Base-by-base conservation (phyloP, 1,284 basidiomycete genomes). In the Marasmius oreades region DNA sequence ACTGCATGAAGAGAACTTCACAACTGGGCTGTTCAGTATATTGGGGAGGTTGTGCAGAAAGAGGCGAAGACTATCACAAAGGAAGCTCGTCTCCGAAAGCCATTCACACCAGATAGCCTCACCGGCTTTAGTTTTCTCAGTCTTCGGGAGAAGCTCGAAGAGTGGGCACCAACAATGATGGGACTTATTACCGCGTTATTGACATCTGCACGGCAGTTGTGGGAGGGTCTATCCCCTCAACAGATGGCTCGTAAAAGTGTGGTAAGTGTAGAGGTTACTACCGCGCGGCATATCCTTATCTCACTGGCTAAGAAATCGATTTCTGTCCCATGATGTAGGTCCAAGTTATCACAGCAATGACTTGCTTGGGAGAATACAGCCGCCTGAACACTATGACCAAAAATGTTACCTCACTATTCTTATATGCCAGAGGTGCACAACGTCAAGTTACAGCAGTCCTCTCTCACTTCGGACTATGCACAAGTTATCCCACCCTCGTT, bases 371-470 rank as follows among this genome's bases (percentile, higher is more conserved):
- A 0, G 68, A 69, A 51, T 67, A 64, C 16, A 73, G 71, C 51
- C 63, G 68, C 28, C 47, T 44, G 2, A 74, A 75, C 54, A 72
- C 67, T 52, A 56, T 63, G 4, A 43, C 59, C 0, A 64, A 64
- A 33, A 61, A 64, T 5, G 45, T 71, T 20, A 50, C 69, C n/a
- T 66, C 61, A 0, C 56, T 72, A 2, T 75, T 72, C 51, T 62
- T 76, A 3, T 71, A 70, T 51, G 68, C 66, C 0, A 64, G 64
- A 0, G 70, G 71, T 1, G 63, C 66, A 0, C 60, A 63, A 14
- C 64, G 69, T 1, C 72, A 73, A 56, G 55, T 55, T 0, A 66
- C 71, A 18, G 55, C 59, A 18, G 64, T 72, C 2, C 42, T 70
- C 16, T 62, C 63, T 2, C 64, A 62, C 33, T 34, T 72, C 0